Conservation (phyloP, 164 flowering plant genomes). For the Vitis amurensis region DNA sequence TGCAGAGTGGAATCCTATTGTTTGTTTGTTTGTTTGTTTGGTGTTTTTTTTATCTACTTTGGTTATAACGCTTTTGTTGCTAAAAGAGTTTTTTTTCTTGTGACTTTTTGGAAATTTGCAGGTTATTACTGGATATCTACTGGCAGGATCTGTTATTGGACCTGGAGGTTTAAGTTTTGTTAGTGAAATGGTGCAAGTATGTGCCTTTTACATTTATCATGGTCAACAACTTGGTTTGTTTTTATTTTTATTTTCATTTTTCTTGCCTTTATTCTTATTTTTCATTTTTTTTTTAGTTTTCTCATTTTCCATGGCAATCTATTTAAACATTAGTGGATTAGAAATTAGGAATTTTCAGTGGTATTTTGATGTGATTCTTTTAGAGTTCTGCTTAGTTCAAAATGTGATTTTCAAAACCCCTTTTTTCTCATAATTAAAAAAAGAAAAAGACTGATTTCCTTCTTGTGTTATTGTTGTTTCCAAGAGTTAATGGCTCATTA, state of each 20-base stretch:
- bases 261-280: background rate
- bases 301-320: too few species aligned
- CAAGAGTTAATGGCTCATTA: background rate
- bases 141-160: slow-evolving; percentile 95
- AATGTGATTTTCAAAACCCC: background rate
- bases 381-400: background rate
- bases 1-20: background rate
- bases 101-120: slow-evolving; percentile 25
- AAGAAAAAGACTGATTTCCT: too few species aligned
- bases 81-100: too few species aligned
- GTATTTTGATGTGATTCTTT: background rate
- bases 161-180: slow-evolving; percentile 93
- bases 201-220: slow-evolving; percentile 17
- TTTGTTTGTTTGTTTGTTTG: background rate
- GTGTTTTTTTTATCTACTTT: background rate
- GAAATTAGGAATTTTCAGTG: background rate
- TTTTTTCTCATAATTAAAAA: background rate
- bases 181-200: slow-evolving; percentile 96
- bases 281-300: background rate
- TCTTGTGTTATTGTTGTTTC: background rate
- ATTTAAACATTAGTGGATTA: background rate
- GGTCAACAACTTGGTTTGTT: background rate
- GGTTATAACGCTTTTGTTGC: background rate
- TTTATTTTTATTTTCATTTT: background rate
- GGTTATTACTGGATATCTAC: slow-evolving; percentile 97